A percentile compares a stretch with the other conserved stretches of the same genome.
Conservation (phyloP, 139 green algal genomes). For the Tetraselmis chui region DNA sequence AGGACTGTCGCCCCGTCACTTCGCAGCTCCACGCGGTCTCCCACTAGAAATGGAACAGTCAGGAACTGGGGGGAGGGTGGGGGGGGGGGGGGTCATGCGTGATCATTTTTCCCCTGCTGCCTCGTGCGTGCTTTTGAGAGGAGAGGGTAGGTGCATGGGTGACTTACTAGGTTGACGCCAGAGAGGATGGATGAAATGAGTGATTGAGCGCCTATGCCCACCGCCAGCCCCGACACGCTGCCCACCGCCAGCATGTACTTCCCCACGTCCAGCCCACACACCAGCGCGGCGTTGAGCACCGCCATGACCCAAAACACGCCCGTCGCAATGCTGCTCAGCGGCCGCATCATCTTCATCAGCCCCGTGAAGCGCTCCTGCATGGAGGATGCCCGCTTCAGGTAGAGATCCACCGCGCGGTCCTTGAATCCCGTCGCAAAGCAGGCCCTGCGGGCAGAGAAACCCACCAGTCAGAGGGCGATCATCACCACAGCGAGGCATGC, state of each 20-base stretch:
- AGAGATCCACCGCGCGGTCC: not conserved
- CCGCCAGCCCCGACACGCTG: not conserved
- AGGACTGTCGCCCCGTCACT: not conserved
- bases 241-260: not conserved
- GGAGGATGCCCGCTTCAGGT: not conserved
- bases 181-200: not conserved
- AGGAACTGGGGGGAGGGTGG: not conserved
- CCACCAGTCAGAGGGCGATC: too few relatives aligned
- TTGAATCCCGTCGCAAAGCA: not conserved
- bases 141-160: too few relatives aligned
- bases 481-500: too few relatives aligned
- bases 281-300: not conserved
- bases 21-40: not conserved
- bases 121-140: too few relatives aligned
- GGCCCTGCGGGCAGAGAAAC: not conserved
- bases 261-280: not conserved
- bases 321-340: not conserved
- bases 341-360: not conserved
- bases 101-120: too few relatives aligned
- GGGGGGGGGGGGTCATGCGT: too few relatives aligned
- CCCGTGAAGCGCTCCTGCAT: not conserved
- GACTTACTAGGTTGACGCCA: not conserved
- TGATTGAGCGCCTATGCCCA: not conserved
- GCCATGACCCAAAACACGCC: not conserved
- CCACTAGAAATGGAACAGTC: not conserved